These are phyloP conservation scores for Heterotrichella gracilis DNA, from an alignment of 352 stramenopile species.

Conservation along the genomic window DNA sequence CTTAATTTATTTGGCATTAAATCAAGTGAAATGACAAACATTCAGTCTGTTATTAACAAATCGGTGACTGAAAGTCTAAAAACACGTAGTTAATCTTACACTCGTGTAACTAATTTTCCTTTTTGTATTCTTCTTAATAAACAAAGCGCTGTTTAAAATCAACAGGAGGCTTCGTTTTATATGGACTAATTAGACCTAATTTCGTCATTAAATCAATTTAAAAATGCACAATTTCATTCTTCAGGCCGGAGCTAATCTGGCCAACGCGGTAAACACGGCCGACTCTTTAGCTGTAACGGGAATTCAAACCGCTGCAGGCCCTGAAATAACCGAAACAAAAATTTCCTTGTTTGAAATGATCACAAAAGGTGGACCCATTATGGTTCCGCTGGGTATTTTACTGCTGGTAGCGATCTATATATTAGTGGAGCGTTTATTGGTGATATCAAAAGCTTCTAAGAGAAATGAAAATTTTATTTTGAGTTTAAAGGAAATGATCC, in stretches of 20 bases:
- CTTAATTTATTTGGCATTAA: not conserved
- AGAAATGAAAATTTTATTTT: not conserved
- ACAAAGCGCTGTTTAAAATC: conserved; percentile 2
- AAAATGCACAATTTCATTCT: not conserved
- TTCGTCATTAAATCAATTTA: not conserved
- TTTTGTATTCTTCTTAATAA: not conserved
- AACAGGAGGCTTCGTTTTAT: not conserved
- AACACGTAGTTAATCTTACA: not conserved
- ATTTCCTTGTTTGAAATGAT: not conserved
- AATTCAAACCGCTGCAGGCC: not conserved
- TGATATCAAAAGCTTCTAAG: not conserved
- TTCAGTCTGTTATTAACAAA: no score
- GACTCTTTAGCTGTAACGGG: not conserved
- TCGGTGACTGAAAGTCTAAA: no score
- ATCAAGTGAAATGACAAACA: no score
- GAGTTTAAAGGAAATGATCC: conserved; percentile 6
- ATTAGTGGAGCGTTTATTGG: not conserved
- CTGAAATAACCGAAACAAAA: not conserved
- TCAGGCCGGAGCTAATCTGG: not conserved
- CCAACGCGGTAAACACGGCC: not conserved
- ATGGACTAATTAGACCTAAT: not conserved
- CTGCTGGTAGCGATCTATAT: not conserved
- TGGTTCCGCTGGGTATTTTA: not conserved
- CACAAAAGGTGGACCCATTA: not conserved
- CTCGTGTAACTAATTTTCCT: not conserved